Conservation (phyloP, 2,329 filamentous ascomycete genomes). For the Aureobasidium namibiae region DNA sequence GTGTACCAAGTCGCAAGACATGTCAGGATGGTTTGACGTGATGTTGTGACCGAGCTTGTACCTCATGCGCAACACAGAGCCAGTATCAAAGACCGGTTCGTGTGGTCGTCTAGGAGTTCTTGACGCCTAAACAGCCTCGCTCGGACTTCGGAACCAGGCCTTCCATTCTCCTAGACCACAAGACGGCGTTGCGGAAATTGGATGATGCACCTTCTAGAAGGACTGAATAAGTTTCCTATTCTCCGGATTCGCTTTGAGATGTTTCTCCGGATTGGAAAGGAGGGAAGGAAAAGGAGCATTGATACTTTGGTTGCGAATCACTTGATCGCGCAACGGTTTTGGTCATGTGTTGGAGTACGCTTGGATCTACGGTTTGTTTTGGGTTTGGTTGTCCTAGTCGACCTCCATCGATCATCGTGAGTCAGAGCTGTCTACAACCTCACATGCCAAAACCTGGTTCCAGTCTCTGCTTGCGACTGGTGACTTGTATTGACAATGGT, state of each 20-base stretch:
- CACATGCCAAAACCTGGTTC: background rate
- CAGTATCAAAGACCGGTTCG: background rate
- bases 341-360: conserved; percentile 1
- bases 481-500: background rate
- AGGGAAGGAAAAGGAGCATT: background rate
- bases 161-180: background rate
- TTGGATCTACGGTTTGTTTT: conserved; percentile 2
- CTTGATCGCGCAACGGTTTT: background rate
- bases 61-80: background rate
- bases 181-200: background rate
- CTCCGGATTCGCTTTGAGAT: background rate
- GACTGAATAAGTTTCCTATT: background rate
- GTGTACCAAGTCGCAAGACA: background rate
- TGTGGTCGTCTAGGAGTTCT: background rate
- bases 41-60: background rate
- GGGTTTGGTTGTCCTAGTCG: background rate
- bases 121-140: background rate
- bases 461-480: background rate
- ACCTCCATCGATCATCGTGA: background rate
- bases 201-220: background rate
- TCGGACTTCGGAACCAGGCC: conserved; percentile 2
- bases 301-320: conserved; percentile 1
- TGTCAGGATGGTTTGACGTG: background rate
- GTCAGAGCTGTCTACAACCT: background rate
- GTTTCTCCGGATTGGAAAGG: background rate